phyloP scores from a whole-genome alignment of 2,329 filamentous ascomycete genomes.

The Lachnellula cervina region DNA sequence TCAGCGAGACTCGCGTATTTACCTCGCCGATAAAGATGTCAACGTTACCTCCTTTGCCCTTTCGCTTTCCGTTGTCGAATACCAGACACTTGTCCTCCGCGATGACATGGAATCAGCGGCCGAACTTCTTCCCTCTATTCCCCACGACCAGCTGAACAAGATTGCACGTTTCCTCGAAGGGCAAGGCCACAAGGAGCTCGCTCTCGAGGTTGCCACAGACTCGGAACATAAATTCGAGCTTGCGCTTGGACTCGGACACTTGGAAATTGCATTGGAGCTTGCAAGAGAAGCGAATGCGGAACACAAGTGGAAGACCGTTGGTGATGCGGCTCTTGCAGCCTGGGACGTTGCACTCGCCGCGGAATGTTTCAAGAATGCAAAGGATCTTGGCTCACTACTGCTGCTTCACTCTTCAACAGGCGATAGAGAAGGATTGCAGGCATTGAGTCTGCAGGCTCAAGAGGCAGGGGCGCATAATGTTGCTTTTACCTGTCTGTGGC shows the following conservation, averaged over 20 bases:
- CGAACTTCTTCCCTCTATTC: slow-evolving; percentile 78
- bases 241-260: slow-evolving; percentile 73
- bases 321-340: slow-evolving; percentile 77
- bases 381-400: slow-evolving; percentile 83
- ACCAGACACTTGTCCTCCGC: slow-evolving; percentile 91
- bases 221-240: slow-evolving; percentile 96
- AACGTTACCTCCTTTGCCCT: slow-evolving; percentile 84
- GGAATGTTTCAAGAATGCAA: slow-evolving; percentile 88
- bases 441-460: slow-evolving; percentile 70
- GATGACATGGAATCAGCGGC: slow-evolving; percentile 89
- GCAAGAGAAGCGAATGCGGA: slow-evolving; percentile 80
- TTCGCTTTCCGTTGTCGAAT: slow-evolving; percentile 89
- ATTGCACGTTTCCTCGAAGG: slow-evolving; percentile 96
- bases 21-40: slow-evolving; percentile 94
- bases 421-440: slow-evolving; percentile 67
- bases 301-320: slow-evolving; percentile 98
- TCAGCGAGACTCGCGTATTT: slow-evolving; percentile 89
- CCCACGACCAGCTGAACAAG: slow-evolving; percentile 93
- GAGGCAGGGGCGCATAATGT: slow-evolving; percentile 82
- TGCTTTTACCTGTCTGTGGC: slow-evolving; percentile 86
- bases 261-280: slow-evolving; percentile 80
- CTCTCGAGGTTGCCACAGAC: slow-evolving; percentile 90
- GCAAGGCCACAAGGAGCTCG: slow-evolving; percentile 93
- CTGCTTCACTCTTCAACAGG: slow-evolving; percentile 84
- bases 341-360: slow-evolving; percentile 89